Evolutionary conservation across 2,329 filamentous ascomycete species (phyloP), one percentile per base, ranked within the genome.

Genomic region (Pseudocercospora pini-densiflorae): DNA sequence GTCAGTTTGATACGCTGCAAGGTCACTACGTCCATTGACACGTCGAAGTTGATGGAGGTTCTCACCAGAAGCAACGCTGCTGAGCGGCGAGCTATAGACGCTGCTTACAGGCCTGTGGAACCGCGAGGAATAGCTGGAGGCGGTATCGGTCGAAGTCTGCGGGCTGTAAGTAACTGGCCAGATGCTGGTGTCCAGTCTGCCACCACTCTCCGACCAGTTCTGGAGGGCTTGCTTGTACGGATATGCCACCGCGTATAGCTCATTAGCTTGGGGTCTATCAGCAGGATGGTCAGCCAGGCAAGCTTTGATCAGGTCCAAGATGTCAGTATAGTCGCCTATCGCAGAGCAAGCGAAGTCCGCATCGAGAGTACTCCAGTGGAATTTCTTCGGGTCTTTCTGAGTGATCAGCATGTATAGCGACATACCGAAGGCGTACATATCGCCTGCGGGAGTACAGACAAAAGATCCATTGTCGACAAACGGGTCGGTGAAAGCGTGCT

Each of bases 341-440:
- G 29, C 5, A 0, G 65, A 63, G 21, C 51, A 16, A 16, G 19
- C 55, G 12, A 67, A 47, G 3, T 60, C 61, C 10, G 55, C 61
- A 33, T 61, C 58, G 5, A 67, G 23, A 14, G n/a, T 33, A 21
- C 51, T 55, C 36, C 10, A 19, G 24, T 61, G 16, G 9, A 27
- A n/a, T 3, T 29, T 16, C 19, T 9, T 31, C 0, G 21, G 7
- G 1, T 2, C 24, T 27, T 27, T 27, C 24, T 58, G 21, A 33
- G 63, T 66, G 33, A 72, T 59, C 8, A 76, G 62, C 24, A 68
- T 54, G 36, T 66, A 71, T 14, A 76, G 65, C 16, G 70, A 70
- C 19, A 68, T 64, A 2, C 70, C 74, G 31, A 76, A 68, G 19
- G 63, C 60, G 43, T 72, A 76, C 33, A 76, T 68, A 53, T 75